Conservation (phyloP, 1,284 basidiomycete genomes). For the Cryptococcus maquisensis region DNA sequence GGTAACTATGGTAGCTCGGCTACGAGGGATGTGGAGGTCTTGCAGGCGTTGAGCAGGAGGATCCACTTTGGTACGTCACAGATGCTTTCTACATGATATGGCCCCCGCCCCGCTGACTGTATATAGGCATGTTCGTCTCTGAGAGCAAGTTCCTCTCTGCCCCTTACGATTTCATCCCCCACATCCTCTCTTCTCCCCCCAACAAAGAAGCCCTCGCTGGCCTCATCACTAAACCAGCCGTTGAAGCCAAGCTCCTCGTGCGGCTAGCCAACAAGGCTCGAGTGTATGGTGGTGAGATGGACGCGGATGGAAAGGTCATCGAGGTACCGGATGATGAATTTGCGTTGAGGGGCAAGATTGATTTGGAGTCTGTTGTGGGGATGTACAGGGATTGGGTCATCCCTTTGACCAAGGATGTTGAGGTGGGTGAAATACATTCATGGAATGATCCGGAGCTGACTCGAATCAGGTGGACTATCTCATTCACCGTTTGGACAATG, state of each 20-base stretch:
- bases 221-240: constrained; percentile 93
- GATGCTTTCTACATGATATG: too few species aligned
- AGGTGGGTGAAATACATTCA: constrained; percentile 59
- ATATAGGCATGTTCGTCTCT: constrained; percentile 91
- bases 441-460: background rate
- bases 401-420: constrained; percentile 94
- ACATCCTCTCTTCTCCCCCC: constrained; percentile 64
- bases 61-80: constrained; percentile 83
- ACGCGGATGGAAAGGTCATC: constrained; percentile 61
- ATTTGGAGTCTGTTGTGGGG: constrained; percentile 85
- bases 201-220: constrained; percentile 71
- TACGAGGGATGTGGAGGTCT: constrained; percentile 87
- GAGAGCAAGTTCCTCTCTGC: constrained; percentile 88
- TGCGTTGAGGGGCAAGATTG: constrained; percentile 63
- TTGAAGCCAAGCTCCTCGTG: constrained; percentile 81
- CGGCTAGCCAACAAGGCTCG: constrained; percentile 86
- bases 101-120: too few species aligned
- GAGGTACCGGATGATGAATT: constrained; percentile 25
- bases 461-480: constrained; percentile 79
- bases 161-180: constrained; percentile 83
- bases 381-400: constrained; percentile 94
- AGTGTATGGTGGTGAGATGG: constrained; percentile 88
- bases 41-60: constrained; percentile 89
- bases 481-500: constrained; percentile 72
- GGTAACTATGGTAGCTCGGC: constrained; percentile 97